Conservation (phyloP, 352 stramenopile genomes). For the Globisporangium paddicum region DNA sequence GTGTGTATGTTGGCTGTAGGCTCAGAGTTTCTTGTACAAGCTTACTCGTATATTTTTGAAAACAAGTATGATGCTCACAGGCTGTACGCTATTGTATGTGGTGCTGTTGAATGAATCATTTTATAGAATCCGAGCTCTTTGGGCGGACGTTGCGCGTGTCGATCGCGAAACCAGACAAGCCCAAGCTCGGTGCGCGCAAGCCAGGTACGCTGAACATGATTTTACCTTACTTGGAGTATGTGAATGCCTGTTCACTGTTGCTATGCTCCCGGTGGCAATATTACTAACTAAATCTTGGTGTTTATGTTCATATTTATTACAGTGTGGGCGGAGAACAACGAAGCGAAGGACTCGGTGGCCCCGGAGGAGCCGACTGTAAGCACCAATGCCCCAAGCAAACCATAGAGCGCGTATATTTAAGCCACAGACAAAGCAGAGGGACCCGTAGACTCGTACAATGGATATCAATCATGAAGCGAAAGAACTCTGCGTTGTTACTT, state of each 20-base stretch:
- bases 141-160: conserved; percentile 89
- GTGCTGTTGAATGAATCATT: conserved; percentile 3
- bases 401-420: conserved; percentile 16
- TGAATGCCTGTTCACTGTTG: not conserved
- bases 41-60: not conserved
- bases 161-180: conserved; percentile 83
- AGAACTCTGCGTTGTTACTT: no score
- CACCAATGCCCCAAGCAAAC: conserved; percentile 3
- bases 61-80: not conserved
- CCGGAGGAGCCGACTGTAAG: conserved; percentile 13
- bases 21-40: not conserved
- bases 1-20: not conserved
- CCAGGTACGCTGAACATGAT: conserved; percentile 38
- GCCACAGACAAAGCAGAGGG: not conserved
- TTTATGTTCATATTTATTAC: no score
- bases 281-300: not conserved
- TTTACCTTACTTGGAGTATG: no score
- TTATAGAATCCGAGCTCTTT: conserved; percentile 88
- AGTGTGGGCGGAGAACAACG: conserved; percentile 68
- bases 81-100: not conserved
- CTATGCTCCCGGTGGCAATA: not conserved
- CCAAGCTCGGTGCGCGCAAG: conserved; percentile 71
- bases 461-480: no score
- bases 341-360: conserved; percentile 13
- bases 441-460: no score